Base-by-base conservation (phyloP, 768 basidiomycete species). In the Agaricus sinodeliciosus region DNA sequence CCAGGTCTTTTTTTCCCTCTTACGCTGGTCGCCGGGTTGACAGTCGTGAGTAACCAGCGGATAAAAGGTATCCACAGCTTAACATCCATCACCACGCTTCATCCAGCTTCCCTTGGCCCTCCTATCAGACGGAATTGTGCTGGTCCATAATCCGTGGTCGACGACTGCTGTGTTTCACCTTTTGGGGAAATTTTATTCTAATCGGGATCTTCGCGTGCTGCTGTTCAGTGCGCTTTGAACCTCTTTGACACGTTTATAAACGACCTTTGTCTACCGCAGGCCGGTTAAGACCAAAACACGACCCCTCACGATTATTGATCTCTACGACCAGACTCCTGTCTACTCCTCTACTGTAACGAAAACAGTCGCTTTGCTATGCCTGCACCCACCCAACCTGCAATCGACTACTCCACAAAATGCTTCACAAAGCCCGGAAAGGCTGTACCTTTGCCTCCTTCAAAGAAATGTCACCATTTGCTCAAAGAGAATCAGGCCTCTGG, bases 101-200 rank as follows among this genome's bases (percentile, higher is more conserved):
- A 31, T 31, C 31, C 31, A 11, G 31, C 31, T 31, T 11, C 11
- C 31, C 11, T 31, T 11, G 11, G 28, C 28, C 11, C 31, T 31
- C 31, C 31, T 31, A 11, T 31, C 31, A 31, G 7, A 8, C 31
- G 31, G 31, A 31, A 7, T 31, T 7, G 31, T 31, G 11, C 31
- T 31, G 31, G 31, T 11, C 31, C 31, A 31, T 5, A 31, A 11
- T 11, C 31, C 11, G 31, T 7, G 31, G 28, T 28, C 28, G 9
- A 28, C 28, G 9, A 31, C 7, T 31, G 31, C 31, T 22, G 47
- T 26, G 49, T 50, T 50, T 53, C 51, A 53, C 35, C 50, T 25
- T 25, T 25, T 53, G 35, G 31, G 35, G 49, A 41, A 35, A 8
- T 34, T 31, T n/a, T 43, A 28, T 34, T 49, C 18, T 52, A 19